Evolutionary conservation across 192 early-diverging fungal genomes (phyloP).

Genomic region (Jimgerdemannia flammicorona): DNA sequence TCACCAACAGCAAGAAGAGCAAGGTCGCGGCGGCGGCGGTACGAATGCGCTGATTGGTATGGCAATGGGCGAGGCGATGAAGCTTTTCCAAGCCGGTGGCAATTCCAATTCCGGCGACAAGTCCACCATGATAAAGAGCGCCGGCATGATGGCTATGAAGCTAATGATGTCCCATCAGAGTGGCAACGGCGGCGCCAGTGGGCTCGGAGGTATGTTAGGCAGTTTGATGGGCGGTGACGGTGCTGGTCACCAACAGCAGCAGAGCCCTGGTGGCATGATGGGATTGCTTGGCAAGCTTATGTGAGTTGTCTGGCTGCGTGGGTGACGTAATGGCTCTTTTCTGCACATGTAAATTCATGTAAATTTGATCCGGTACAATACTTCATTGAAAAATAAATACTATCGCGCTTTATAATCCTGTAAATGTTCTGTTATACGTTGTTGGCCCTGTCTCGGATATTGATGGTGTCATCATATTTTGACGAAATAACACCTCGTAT

Average conservation of each 20-base stretch:
- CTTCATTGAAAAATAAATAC: no score
- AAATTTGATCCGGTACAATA: no score
- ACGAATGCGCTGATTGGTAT: conserved; percentile 21
- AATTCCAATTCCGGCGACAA: conserved; percentile 8
- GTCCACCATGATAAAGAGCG: conserved; percentile 23
- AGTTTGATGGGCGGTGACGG: conserved; percentile 7
- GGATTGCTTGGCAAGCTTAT: conserved; percentile 27
- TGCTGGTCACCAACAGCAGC: background rate
- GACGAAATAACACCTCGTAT: no score
- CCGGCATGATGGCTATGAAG: conserved; percentile 33
- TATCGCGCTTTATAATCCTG: no score
- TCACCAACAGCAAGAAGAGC: conserved; percentile 16
- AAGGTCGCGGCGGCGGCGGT: conserved; percentile 8
- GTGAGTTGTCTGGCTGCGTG: conserved; percentile 5
- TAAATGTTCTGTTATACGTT: no score
- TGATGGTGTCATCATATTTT: no score
- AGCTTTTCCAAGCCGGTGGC: conserved; percentile 18
- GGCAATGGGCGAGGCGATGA: conserved; percentile 37
- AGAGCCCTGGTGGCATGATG: background rate
- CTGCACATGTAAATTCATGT: no score
- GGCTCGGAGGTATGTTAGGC: background rate
- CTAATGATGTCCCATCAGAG: conserved; percentile 18
- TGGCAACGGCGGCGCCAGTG: background rate
- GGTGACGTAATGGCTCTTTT: no score
- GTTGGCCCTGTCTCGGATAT: no score